Base-by-base conservation (phyloP, 73 alveolate species). In the Durusdinium trenchii region DNA sequence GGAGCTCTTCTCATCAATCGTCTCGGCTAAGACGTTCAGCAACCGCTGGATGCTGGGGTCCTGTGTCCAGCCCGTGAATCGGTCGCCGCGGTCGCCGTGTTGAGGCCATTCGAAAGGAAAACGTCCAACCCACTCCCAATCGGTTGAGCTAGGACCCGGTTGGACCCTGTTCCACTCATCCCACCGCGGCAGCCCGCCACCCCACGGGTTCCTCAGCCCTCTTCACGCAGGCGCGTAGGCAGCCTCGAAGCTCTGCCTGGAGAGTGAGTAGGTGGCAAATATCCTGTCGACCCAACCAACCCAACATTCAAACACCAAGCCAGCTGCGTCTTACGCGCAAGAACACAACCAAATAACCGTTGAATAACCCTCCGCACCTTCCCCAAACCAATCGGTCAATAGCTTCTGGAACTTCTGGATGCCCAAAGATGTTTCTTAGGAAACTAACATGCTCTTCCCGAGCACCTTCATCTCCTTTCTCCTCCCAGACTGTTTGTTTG, bases 1-100 rank as follows among this genome's bases (percentile, higher is more conserved):
- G 83, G 36, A 32, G 78, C 90, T 91, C 90, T 91, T 91, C 61
- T 91, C 98, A 78, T 91, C 98, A 10, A 91, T 91, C 61, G 52
- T 91, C 89, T 91, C 98, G 6, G 98, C 98, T 0, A 91, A 76
- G 36, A 91, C 98, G 30, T 87, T 91, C 79, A 91, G 78, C 90
- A 91, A 36, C 26, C 98, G 98, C 90, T 91, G 98, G 98, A 91
- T 91, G 64, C 76, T 61, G 54, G 85, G 79, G 42, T 91, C 98
- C 98, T 91, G 87, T 10, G 69, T 57, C 23, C 69, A 57, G n/a
- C 18, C 30, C 73, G 30, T 23, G 69, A 60, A 60, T 23, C 30
- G 23, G 23, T 57, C 12, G 73, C 30, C 0, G 73, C 73, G 23
- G 23, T 23, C 69, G 23, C 32, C 69, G 12, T 57, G 12, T 57